phyloP scores from a whole-genome alignment of 805 yeast genomes.

The Spathaspora arborariae region DNA sequence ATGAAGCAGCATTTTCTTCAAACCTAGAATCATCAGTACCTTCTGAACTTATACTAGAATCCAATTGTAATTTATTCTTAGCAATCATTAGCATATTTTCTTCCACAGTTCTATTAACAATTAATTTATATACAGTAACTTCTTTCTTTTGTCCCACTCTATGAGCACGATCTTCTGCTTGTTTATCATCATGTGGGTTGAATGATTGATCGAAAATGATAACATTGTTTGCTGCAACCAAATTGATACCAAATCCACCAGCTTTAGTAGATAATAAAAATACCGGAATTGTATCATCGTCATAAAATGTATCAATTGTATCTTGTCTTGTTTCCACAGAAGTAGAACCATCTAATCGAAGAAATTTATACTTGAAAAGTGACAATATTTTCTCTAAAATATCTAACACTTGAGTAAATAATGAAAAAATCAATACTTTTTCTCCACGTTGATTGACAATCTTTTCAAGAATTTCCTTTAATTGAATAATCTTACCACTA shows the following conservation, averaged over 20 bases:
- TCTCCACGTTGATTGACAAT: slow-evolving; percentile 55
- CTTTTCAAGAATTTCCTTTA: slow-evolving; percentile 54
- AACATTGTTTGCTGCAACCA: slow-evolving; percentile 92
- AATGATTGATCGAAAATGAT: slow-evolving; percentile 90
- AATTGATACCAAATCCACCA: slow-evolving; percentile 97
- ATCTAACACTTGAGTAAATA: slow-evolving; percentile 90
- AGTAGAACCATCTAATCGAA: slow-evolving; percentile 91
- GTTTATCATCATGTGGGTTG: slow-evolving; percentile 97
- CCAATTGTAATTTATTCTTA: slow-evolving; percentile 85
- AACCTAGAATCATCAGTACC: slow-evolving; percentile 35
- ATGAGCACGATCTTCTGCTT: slow-evolving; percentile 98
- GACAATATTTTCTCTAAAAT: slow-evolving; percentile 76
- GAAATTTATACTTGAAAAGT: slow-evolving; percentile 59
- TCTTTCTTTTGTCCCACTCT: slow-evolving; percentile 91
- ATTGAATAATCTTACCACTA: slow-evolving; percentile 69
- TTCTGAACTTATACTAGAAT: slow-evolving; percentile 50
- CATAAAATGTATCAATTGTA: slow-evolving; percentile 83
- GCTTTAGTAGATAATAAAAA: slow-evolving; percentile 92
- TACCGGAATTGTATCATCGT: slow-evolving; percentile 76
- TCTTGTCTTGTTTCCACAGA: slow-evolving; percentile 91
- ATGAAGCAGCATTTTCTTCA: slow-evolving; percentile 51
- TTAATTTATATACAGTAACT: slow-evolving; percentile 73
- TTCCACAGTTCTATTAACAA: slow-evolving; percentile 75
- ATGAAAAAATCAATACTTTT: slow-evolving; percentile 79
- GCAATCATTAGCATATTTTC: slow-evolving; percentile 86